These are phyloP conservation scores for Naganishia friedmannii DNA, from an alignment of 768 basidiomycete genomes.

Conservation along the genomic window DNA sequence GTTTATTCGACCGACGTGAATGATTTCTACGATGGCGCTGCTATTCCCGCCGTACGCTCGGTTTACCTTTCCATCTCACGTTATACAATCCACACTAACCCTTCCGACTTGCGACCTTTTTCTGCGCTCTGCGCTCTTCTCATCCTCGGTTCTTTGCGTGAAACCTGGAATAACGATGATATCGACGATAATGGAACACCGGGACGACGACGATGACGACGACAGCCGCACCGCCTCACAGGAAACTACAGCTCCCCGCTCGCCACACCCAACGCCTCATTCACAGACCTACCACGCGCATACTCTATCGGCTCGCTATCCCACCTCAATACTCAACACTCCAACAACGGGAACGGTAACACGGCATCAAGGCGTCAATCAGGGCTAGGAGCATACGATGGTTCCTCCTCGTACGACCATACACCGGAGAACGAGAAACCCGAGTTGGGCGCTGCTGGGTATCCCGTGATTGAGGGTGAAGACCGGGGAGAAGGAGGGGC, in stretches of 20 bases:
- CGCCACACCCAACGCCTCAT: slow-evolving; percentile 35
- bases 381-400: too few relatives aligned
- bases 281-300: slow-evolving; percentile 7
- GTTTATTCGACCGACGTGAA: slow-evolving; percentile 30
- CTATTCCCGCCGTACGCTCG: slow-evolving; percentile 36
- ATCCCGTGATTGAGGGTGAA: not conserved
- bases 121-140: not conserved
- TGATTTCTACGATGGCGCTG: slow-evolving; percentile 34
- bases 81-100: too few relatives aligned
- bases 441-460: too few relatives aligned
- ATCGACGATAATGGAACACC: too few relatives aligned
- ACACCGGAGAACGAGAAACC: too few relatives aligned
- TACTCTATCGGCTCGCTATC: slow-evolving; percentile 1
- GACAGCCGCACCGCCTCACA: slow-evolving; percentile 32
- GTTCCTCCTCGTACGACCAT: too few relatives aligned
- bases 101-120: too few relatives aligned
- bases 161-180: too few relatives aligned
- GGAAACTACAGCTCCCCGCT: not conserved
- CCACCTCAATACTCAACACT: not conserved
- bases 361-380: too few relatives aligned
- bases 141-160: not conserved
- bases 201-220: too few relatives aligned
- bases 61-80: not conserved
- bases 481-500: not conserved
- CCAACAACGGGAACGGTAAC: not conserved